Percentiles rank a stretch among this genome's conserved stretches.
Conservation (phyloP, 208 protist genomes). For the Polymyxa betae region DNA sequence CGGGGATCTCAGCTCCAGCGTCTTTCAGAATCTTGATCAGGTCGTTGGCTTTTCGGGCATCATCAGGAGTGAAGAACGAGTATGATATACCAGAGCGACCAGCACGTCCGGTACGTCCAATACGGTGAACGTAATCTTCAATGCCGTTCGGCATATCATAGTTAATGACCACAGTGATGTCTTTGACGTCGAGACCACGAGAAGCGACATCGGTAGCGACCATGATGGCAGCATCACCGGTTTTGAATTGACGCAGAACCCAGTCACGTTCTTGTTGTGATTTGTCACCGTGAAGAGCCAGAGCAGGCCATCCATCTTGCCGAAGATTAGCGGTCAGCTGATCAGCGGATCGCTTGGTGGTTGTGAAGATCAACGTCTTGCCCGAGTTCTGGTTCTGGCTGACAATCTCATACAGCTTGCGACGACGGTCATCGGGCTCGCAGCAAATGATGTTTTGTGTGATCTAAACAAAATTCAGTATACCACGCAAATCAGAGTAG, state of each 20-base stretch:
- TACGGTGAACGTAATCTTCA: constrained; percentile 94
- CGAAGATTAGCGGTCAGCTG: constrained; percentile 76
- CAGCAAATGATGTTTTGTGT: constrained; percentile 14
- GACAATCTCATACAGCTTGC: neutral
- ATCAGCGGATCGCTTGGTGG: constrained; percentile 93
- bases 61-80: constrained; percentile 60
- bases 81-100: constrained; percentile 63
- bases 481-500: constrained; percentile 75
- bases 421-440: neutral
- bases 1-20: neutral
- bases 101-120: constrained; percentile 87
- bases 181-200: constrained; percentile 76
- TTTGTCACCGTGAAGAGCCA: constrained; percentile 75
- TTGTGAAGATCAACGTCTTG: constrained; percentile 81
- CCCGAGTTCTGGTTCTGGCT: constrained; percentile 20
- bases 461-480: constrained; percentile 53
- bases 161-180: constrained; percentile 80
- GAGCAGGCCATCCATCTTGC: constrained; percentile 57
- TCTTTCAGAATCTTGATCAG: constrained; percentile 56
- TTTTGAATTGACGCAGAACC: constrained; percentile 64
- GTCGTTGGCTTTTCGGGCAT: constrained; percentile 54
- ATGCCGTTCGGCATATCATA: constrained; percentile 79
- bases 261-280: constrained; percentile 70
- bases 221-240: constrained; percentile 63
- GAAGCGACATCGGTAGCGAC: constrained; percentile 75